Evolutionary conservation across 2,329 filamentous ascomycete genomes (phyloP), one percentile per base, ranked within the genome.

Genomic region (Magnaporthales sp.): DNA sequence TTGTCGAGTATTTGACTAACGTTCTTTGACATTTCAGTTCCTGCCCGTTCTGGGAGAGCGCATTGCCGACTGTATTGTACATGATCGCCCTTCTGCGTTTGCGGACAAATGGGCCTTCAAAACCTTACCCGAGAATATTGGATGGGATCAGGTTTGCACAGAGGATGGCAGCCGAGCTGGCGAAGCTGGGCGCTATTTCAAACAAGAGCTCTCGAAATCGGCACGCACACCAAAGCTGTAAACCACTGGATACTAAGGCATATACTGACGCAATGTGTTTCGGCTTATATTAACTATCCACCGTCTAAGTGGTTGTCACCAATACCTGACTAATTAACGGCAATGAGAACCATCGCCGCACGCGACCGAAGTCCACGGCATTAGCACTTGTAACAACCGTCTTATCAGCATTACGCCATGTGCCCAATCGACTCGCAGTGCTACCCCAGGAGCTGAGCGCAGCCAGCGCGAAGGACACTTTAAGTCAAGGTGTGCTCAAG

Each of bases 41-140:
- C 75, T 90, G 66, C 88, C 88, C 0, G 83, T 90, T 5, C 77
- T 91, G 13, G 88, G 88, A 9, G 83, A 87, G 31, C 85, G 85
- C 72, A 80, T 89, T 38, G 81, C 82, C 1, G 86, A 87, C 69
- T 82, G 83, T 67, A 77, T 90, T 67, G 73, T 81, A 66, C 75
- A 80, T 51, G 69, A 77, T 7, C 79, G 80, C 15, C 77, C 79
- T 0, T 73, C 78, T 3, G 83, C 84, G 65, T 84, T 92, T 71
- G 78, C 78, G 51, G 74, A 77, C 1, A 86, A 86, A 72, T 87
- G 84, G 85, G 81, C 82, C 31, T 91, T 89, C 81, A 92, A 87
- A 81, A 83, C 71, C 74, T 79, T 69, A 79, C 78, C 67, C 70
- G 72, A 10, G 74, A 70, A 76, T 61, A 70, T 73, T 68, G 70